Conservation (phyloP, 225 moss, liverwort and hornwort genomes). For the Neckera pumila region DNA sequence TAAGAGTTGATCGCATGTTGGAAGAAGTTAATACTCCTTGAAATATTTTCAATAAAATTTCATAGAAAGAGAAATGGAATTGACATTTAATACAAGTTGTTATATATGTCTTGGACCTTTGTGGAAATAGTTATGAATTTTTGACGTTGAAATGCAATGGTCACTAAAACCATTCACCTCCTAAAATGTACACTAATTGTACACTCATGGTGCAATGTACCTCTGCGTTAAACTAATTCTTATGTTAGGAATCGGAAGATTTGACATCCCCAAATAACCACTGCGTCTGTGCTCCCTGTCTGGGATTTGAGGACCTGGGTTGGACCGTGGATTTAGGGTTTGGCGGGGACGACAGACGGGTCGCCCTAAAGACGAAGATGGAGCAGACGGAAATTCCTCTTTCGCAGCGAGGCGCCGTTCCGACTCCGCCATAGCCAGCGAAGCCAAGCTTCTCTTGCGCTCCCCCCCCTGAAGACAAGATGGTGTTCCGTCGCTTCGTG, state of each 20-base stretch:
- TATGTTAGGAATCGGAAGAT: background rate
- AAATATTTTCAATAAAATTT: background rate
- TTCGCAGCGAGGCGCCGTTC: background rate
- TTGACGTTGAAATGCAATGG: background rate
- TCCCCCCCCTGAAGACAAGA: background rate
- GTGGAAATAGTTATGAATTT: background rate
- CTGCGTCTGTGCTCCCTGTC: too few relatives aligned
- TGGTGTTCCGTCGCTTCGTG: background rate
- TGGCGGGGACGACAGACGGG: background rate
- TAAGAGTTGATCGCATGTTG: background rate
- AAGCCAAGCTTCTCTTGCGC: background rate
- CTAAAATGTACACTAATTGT: background rate
- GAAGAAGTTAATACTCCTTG: background rate
- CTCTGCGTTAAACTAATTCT: background rate
- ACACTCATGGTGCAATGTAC: too few relatives aligned
- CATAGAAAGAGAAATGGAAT: background rate
- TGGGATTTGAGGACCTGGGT: background rate
- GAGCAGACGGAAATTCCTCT: fast-evolving
- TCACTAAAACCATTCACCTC: background rate
- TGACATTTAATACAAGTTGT: background rate
- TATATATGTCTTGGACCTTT: background rate
- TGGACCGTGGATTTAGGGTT: background rate
- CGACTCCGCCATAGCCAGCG: background rate
- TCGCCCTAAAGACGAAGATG: background rate
- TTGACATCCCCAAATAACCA: background rate